Base-by-base conservation (phyloP, 345 rosid genomes). In the Nasturtium officinale region DNA sequence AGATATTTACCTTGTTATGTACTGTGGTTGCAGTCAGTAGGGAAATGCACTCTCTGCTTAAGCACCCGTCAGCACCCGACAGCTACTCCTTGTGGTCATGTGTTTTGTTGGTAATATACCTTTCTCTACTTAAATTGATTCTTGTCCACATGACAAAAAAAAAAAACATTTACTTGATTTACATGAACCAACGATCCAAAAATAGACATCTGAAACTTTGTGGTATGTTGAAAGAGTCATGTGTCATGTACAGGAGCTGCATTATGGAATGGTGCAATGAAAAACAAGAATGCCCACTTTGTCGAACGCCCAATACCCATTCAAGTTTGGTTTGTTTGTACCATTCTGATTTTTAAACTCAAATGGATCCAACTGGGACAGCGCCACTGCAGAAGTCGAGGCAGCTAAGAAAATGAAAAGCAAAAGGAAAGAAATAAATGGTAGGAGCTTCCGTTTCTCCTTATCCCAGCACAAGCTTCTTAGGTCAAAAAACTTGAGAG, bases 211-310 rank as follows among this genome's bases (percentile, higher is more conserved):
- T 43, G 38, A 20, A 40, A 57, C 10, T 30, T 9, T 48, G n/a
- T 37, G 62, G 45, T 58, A 25, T 57, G 7, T 59, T 46, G 40
- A 25, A 28, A 9, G 17, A 13, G 43, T 47, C 32, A 60, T 58
- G 2, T 54, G 10, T 71, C 37, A 59, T 60, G 52, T 63, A 72
- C 64, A 91, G 99, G 99, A 90, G 75, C 79, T 95, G 99, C 84
- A 89, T 95, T 35, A 91, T 90, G 90, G 97, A 91, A 64, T 91
- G 99, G 97, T 91, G 99, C 83, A 91, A 95, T 17, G 99, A 95
- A 76, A 95, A 91, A 86, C 96, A 89, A 0, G 97, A 91, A 73
- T 95, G 99, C 69, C 97, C 99, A 12, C 89, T 95, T 20, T 95
- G 96, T 81, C 96, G 97, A 9, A 84, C 96, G 6, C 87, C 96